phyloP scores from a whole-genome alignment of 2,329 filamentous ascomycete species.

The Xylogone sp. region DNA sequence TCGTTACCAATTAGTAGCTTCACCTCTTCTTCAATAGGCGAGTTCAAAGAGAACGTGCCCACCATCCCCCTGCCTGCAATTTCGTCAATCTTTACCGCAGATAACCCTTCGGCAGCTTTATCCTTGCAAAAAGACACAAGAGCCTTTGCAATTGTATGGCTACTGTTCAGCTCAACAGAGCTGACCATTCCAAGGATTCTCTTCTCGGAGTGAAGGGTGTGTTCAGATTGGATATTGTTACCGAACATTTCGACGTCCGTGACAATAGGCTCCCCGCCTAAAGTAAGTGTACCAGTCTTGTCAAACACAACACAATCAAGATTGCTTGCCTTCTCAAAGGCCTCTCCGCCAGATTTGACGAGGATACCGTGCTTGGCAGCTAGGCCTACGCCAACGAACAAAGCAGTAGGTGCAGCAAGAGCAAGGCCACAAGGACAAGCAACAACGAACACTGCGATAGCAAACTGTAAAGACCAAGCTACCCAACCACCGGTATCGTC shows the following conservation, averaged over 20 bases:
- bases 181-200: constrained; percentile 51
- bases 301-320: constrained; percentile 56
- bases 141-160: constrained; percentile 71
- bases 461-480: constrained; percentile 75
- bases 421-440: constrained; percentile 60
- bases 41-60: constrained; percentile 42
- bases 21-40: constrained; percentile 25
- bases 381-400: constrained; percentile 55
- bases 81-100: constrained; percentile 53
- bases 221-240: not conserved
- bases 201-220: constrained; percentile 12
- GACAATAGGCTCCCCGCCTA: constrained; percentile 65
- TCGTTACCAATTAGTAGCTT: constrained; percentile 71
- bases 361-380: constrained; percentile 54
- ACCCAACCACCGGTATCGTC: constrained; percentile 58
- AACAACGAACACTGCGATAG: constrained; percentile 57
- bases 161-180: constrained; percentile 66
- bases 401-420: constrained; percentile 54
- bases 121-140: constrained; percentile 58
- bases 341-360: constrained; percentile 55
- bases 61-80: constrained; percentile 68
- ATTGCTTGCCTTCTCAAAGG: constrained; percentile 53
- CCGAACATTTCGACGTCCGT: constrained; percentile 30
- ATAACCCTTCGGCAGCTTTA: constrained; percentile 22
- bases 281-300: constrained; percentile 56